These are phyloP conservation scores for Pseudopithomyces maydicus DNA, from an alignment of 2,329 filamentous ascomycete species.

Conservation along the genomic window DNA sequence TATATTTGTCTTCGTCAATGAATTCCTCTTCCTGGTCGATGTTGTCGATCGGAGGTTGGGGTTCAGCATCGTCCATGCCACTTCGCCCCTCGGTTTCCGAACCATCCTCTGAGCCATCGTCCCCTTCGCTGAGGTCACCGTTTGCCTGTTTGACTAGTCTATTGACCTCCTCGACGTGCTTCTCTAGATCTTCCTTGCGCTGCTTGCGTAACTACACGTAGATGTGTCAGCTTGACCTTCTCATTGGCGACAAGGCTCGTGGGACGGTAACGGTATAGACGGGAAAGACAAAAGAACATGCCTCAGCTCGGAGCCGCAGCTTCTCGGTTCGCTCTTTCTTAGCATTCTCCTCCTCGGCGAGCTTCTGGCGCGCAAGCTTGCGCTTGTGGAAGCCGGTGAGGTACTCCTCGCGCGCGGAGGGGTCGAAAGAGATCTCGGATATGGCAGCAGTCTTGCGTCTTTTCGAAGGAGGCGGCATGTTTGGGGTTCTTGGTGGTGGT, in stretches of 20 bases:
- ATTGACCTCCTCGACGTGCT: conserved; percentile 79
- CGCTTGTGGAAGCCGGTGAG: conserved; percentile 97
- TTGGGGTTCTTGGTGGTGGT: neutral
- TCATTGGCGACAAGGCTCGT: too few relatives aligned
- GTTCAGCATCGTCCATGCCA: conserved; percentile 55
- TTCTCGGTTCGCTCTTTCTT: conserved; percentile 79
- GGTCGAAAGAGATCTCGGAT: conserved; percentile 83
- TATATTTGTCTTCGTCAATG: conserved; percentile 94
- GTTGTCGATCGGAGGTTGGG: conserved; percentile 55
- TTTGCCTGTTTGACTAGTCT: conserved; percentile 68
- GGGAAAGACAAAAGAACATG: conserved; percentile 46
- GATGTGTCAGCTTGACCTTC: neutral
- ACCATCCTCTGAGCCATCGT: conserved; percentile 62
- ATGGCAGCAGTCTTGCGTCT: conserved; percentile 57
- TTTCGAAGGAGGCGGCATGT: conserved; percentile 34
- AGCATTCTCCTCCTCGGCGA: conserved; percentile 80
- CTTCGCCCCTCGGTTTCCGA: conserved; percentile 67
- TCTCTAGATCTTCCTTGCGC: conserved; percentile 78
- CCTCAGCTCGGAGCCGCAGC: conserved; percentile 75
- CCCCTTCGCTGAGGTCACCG: conserved; percentile 39
- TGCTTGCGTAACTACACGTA: conserved; percentile 75
- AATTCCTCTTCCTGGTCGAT: conserved; percentile 90
- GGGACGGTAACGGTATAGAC: neutral
- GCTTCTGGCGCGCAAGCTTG: conserved; percentile 82
- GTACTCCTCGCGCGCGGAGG: conserved; percentile 78